Percentiles rank a stretch among this genome's conserved stretches.
Conservation (phyloP, 768 basidiomycete species). For the Mrakia frigida region DNA sequence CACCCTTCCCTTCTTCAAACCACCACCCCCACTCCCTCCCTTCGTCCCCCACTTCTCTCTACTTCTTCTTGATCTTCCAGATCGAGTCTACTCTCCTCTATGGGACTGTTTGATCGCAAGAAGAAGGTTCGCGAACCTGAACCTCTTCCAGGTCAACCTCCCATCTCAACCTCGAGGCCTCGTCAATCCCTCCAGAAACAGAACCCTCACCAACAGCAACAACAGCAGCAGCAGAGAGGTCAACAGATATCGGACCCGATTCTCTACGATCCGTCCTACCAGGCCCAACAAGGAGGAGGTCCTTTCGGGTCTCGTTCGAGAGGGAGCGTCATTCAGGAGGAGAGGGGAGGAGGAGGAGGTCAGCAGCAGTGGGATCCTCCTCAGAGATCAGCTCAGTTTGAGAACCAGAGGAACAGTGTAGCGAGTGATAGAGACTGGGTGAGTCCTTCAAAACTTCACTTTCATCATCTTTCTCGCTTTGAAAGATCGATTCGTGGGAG, state of each 20-base stretch:
- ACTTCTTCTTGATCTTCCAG: neutral
- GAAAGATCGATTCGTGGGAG: neutral
- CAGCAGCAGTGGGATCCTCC: neutral
- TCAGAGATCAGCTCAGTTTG: neutral
- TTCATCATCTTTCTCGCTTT: neutral
- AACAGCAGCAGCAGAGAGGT: neutral
- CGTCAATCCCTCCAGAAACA: no score
- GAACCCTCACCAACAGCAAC: neutral
- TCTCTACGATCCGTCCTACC: neutral
- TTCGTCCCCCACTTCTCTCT: neutral
- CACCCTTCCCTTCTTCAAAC: neutral
- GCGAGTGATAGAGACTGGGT: slow-evolving; percentile 2
- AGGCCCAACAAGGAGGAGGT: neutral
- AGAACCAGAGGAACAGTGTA: neutral
- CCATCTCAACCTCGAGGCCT: slow-evolving; percentile 15
- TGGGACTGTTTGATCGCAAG: slow-evolving; percentile 11
- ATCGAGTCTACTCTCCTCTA: neutral
- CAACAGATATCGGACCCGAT: slow-evolving; percentile 4
- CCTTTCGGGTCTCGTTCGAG: neutral
- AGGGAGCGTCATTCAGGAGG: neutral
- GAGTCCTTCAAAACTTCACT: neutral
- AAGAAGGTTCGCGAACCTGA: slow-evolving; percentile 13
- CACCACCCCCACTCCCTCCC: neutral
- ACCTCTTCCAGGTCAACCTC: slow-evolving; percentile 1
- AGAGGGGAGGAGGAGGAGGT: neutral